A percentile compares a stretch with the other conserved stretches of the same genome.
Evolutionary conservation across 768 basidiomycete genomes (phyloP).

Genomic region (Podaxis sp.): DNA sequence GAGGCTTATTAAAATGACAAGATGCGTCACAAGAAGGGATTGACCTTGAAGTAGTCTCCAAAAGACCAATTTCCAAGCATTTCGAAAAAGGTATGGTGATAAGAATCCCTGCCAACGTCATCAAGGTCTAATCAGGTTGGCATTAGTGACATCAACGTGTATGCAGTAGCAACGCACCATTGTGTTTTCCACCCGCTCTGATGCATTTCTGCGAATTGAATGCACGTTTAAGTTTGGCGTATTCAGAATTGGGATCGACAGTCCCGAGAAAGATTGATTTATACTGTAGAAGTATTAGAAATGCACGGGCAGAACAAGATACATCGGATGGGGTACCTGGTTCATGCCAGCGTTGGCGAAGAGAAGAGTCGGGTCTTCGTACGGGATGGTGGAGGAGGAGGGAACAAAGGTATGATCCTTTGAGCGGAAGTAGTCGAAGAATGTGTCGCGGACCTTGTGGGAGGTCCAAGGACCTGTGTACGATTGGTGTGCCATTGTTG

Average conservation of each 20-base stretch:
- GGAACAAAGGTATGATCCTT: slow-evolving; percentile 86
- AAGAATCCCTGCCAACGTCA: slow-evolving; percentile 98
- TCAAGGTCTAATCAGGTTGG: slow-evolving; percentile 71
- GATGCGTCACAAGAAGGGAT: slow-evolving; percentile 16
- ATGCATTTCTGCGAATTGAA: slow-evolving; percentile 99
- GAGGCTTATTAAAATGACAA: slow-evolving; percentile 12
- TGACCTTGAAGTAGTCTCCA: slow-evolving; percentile 98
- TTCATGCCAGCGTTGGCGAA: slow-evolving; percentile 99
- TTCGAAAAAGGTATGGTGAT: slow-evolving; percentile 98
- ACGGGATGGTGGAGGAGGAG: slow-evolving; percentile 91
- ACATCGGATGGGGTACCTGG: slow-evolving; percentile 49
- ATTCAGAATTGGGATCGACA: slow-evolving; percentile 91
- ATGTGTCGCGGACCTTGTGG: slow-evolving; percentile 79
- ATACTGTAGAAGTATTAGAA: slow-evolving; percentile 56
- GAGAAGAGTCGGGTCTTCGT: slow-evolving; percentile 95
- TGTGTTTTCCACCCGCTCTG: slow-evolving; percentile 97
- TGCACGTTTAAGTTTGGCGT: slow-evolving; percentile 88
- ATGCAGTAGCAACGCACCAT: slow-evolving; percentile 51
- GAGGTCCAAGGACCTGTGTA: slow-evolving; percentile 71
- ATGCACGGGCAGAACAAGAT: not conserved
- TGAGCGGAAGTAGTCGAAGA: slow-evolving; percentile 84
- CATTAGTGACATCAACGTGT: not conserved
- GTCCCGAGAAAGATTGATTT: slow-evolving; percentile 98
- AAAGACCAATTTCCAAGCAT: slow-evolving; percentile 99
- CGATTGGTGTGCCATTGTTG: slow-evolving; percentile 36